Percentiles rank a stretch among this genome's conserved stretches.
phyloP scores from a whole-genome alignment of 2,329 filamentous ascomycete genomes.

The Bipolaris gigantea region DNA sequence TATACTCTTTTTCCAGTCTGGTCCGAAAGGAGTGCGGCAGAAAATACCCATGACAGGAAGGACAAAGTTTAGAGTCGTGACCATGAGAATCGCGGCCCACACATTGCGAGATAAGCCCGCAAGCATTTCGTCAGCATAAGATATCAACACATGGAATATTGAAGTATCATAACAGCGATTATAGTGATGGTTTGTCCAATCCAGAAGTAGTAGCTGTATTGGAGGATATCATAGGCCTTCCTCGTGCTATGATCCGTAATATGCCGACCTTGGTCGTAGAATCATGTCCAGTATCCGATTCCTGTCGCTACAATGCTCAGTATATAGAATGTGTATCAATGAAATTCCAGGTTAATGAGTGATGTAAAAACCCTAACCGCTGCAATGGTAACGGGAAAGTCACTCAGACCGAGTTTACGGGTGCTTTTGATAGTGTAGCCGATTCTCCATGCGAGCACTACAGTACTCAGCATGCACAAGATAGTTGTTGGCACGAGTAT shows the following conservation, averaged over 20 bases:
- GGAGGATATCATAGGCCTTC: conserved; percentile 16
- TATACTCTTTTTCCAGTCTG: conserved; percentile 30
- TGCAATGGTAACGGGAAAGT: conserved; percentile 27
- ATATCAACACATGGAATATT: conserved; percentile 35
- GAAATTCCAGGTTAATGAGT: not conserved
- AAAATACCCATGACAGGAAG: conserved; percentile 25
- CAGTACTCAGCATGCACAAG: conserved; percentile 21
- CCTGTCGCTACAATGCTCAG: conserved; percentile 5
- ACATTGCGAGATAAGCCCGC: conserved; percentile 24
- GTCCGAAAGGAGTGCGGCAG: conserved; percentile 29
- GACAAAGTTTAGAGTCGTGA: conserved; percentile 28
- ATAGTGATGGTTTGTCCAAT: conserved; percentile 29
- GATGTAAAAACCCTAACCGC: conserved; percentile 21
- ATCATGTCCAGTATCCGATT: conserved; percentile 20
- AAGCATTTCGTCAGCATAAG: conserved; percentile 31
- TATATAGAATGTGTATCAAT: conserved; percentile 22
- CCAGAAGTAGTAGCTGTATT: conserved; percentile 29
- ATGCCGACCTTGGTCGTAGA: conserved; percentile 25
- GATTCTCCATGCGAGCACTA: conserved; percentile 26
- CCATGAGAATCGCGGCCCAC: conserved; percentile 29
- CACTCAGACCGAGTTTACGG: conserved; percentile 27
- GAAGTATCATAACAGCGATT: conserved; percentile 28
- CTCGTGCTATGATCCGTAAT: conserved; percentile 27
- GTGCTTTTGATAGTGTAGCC: conserved; percentile 21
- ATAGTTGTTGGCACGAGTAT: conserved; percentile 21